Evolutionary conservation across 2,329 filamentous ascomycete genomes (phyloP).

Genomic region (Monilinia vaccinii-corymbosi): DNA sequence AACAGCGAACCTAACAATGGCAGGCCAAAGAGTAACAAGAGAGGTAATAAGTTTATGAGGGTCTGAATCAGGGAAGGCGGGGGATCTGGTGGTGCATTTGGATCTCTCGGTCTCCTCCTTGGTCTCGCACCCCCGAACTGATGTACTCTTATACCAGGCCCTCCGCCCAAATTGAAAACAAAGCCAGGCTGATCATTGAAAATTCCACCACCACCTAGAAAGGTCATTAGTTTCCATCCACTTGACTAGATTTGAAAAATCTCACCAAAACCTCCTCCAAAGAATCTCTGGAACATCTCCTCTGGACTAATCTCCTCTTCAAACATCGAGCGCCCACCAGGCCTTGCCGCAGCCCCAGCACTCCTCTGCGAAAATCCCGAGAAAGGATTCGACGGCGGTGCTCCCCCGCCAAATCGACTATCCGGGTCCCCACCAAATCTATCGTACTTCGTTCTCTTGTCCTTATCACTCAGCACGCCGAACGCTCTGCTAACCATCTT

Average conservation of each 20-base stretch:
- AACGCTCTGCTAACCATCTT: slow-evolving; percentile 96
- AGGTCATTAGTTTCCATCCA: slow-evolving; percentile 11
- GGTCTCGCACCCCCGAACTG: slow-evolving; percentile 82
- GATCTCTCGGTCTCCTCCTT: slow-evolving; percentile 63
- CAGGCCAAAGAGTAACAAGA: slow-evolving; percentile 81
- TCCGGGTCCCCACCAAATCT: slow-evolving; percentile 88
- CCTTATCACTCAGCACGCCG: slow-evolving; percentile 82
- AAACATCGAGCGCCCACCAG: slow-evolving; percentile 55
- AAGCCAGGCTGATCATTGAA: slow-evolving; percentile 80
- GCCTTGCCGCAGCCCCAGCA: slow-evolving; percentile 27
- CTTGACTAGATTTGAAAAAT: background rate
- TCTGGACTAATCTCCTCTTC: slow-evolving; percentile 93
- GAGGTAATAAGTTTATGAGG: slow-evolving; percentile 70
- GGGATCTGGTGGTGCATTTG: slow-evolving; percentile 40
- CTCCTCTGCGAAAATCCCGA: slow-evolving; percentile 46
- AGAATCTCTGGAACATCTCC: slow-evolving; percentile 95
- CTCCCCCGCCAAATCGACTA: slow-evolving; percentile 61
- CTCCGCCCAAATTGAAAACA: slow-evolving; percentile 90
- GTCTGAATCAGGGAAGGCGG: slow-evolving; percentile 41
- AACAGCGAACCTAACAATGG: slow-evolving; percentile 78
- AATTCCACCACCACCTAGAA: slow-evolving; percentile 33
- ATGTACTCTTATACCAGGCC: slow-evolving; percentile 85
- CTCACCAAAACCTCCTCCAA: slow-evolving; percentile 58
- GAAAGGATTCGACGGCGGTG: slow-evolving; percentile 48
- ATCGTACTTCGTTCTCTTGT: slow-evolving; percentile 86